Percentiles rank a stretch among this genome's conserved stretches.
phyloP scores from a whole-genome alignment of 2,329 filamentous ascomycete species.

The Penicillium glabrum region DNA sequence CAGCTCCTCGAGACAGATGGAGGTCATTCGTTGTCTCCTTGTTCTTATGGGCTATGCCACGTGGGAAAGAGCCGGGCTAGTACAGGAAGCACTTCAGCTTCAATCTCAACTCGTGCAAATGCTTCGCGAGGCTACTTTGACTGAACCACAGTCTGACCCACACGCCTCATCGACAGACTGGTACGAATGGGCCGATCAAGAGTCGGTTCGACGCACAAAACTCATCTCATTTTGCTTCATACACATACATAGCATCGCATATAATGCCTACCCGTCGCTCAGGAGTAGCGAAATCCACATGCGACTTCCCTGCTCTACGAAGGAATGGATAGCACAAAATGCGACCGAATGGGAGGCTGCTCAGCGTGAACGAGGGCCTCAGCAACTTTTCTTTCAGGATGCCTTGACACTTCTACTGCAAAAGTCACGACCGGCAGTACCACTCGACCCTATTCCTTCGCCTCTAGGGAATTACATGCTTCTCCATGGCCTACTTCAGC shows the following conservation, averaged over 20 bases:
- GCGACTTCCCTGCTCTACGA: constrained; percentile 38
- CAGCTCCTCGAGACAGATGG: constrained; percentile 25
- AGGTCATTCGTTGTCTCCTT: constrained; percentile 32
- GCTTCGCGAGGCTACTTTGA: constrained; percentile 30
- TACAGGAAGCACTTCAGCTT: constrained; percentile 34
- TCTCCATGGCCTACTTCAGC: constrained; percentile 70
- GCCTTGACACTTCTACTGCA: constrained; percentile 34
- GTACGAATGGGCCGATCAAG: constrained; percentile 38
- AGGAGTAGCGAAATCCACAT: constrained; percentile 39
- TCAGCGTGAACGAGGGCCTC: constrained; percentile 25
- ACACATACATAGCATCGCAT: constrained; percentile 41
- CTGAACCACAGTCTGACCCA: constrained; percentile 25
- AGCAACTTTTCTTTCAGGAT: constrained; percentile 37
- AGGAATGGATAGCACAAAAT: constrained; percentile 35
- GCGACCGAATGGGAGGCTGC: constrained; percentile 34
- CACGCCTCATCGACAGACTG: constrained; percentile 28
- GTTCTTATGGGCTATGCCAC: constrained; percentile 34
- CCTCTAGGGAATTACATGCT: constrained; percentile 69
- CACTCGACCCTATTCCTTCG: constrained; percentile 33
- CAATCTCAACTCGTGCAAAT: constrained; percentile 31
- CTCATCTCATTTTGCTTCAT: constrained; percentile 42
- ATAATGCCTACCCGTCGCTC: constrained; percentile 39
- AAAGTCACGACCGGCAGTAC: constrained; percentile 25
- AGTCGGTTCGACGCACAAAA: constrained; percentile 36
- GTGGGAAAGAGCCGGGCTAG: constrained; percentile 32